Evolutionary conservation across 2,329 filamentous ascomycete species (phyloP), one percentile per base, ranked within the genome.

Genomic region (Sphaceloma murrayae): DNA sequence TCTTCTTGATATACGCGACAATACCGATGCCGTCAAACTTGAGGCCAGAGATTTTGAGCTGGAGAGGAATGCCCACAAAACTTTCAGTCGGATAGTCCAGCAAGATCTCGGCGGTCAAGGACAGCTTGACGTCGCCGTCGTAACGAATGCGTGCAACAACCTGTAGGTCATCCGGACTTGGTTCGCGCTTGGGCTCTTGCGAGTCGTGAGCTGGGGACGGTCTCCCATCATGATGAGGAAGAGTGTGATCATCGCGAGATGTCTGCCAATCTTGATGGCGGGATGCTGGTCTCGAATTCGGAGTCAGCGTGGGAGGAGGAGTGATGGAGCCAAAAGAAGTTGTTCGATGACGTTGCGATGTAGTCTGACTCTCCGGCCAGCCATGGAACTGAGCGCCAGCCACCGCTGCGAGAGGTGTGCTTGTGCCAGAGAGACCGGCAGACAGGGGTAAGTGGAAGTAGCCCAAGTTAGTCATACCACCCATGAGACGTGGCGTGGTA

Each of bases 51-150:
- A 98, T 93, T 61, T 89, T 94, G 18, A 98, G 72, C 62, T 91
- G 89, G 34, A 98, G 74, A 1, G 91, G 91, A 49, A 98, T 89
- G 9, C 88, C 87, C 2, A 96, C 89, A 57, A 98, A 98, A 67
- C 85, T 94, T 30, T 88, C 88, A 85, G 96, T 96, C 1, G 91
- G 91, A 61, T 98, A 98, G 64, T 98, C 91, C 24, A 98, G 78
- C 22, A 96, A 70, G 31, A 98, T 94, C 64, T 96, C 88, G 1
- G 91, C 88, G 17, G 91, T 96, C 39, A 98, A 71, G 49, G 87
- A 85, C 46, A 98, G 74, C 52, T 80, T 80, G 47, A 98, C 74
- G 57, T 95, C 83, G 22, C 91, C 91, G 2, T 81, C 77, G 63
- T 98, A 98, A 46, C 79, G 80, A 48, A 94, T 88, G 52, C 88